Evolutionary conservation across 352 stramenopile species (phyloP).

Genomic region (Pythium myriotylum): DNA sequence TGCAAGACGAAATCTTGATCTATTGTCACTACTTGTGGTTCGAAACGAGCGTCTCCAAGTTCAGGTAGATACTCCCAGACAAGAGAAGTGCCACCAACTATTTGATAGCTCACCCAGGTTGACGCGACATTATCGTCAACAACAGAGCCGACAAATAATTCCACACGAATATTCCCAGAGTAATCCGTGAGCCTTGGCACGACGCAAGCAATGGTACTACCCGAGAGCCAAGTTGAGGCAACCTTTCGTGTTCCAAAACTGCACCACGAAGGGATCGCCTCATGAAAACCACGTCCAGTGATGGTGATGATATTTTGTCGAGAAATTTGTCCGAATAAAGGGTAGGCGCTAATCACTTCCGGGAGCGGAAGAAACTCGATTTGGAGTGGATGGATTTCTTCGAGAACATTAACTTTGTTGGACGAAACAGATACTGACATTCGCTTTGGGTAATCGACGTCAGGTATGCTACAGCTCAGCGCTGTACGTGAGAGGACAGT

Average conservation of each 20-base stretch:
- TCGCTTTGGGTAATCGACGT: background rate
- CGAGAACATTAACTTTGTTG: slow-evolving; percentile 24
- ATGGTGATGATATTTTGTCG: slow-evolving; percentile 11
- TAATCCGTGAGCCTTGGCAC: background rate
- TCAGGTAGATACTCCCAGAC: slow-evolving; percentile 3
- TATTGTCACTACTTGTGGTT: background rate
- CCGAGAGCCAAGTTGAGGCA: slow-evolving; percentile 18
- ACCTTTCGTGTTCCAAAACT: slow-evolving; percentile 11
- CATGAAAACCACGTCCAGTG: slow-evolving; percentile 6
- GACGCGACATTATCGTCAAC: background rate
- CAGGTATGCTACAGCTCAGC: slow-evolving; percentile 19
- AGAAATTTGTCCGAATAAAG: background rate
- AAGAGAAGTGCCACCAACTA: background rate
- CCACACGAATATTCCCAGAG: background rate
- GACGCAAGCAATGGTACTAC: slow-evolving; percentile 5
- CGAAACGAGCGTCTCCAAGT: background rate
- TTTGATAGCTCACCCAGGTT: background rate
- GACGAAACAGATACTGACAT: slow-evolving; percentile 25
- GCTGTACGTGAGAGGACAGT: slow-evolving; percentile 13
- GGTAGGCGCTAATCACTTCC: background rate
- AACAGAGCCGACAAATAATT: slow-evolving; percentile 1
- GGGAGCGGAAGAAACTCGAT: slow-evolving; percentile 14
- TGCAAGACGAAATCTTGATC: background rate
- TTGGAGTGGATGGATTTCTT: background rate
- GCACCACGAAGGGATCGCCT: slow-evolving; percentile 8